Evolutionary conservation across 2,329 filamentous ascomycete species (phyloP).

Genomic region (Hypoxylon sp.): DNA sequence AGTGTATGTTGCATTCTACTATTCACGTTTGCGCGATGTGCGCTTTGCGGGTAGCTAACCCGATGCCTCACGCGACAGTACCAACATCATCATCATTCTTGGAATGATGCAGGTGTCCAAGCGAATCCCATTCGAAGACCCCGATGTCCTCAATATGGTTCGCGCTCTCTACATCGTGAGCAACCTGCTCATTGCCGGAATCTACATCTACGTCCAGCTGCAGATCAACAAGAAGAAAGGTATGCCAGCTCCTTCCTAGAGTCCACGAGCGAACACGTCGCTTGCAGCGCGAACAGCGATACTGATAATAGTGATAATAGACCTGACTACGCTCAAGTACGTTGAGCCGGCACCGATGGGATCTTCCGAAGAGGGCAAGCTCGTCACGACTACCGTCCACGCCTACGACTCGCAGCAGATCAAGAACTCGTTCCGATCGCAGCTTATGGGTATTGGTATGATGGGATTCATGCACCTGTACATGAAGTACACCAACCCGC

Average conservation of each 20-base stretch:
- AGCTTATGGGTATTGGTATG: constrained; percentile 97
- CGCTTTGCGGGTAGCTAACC: constrained; percentile 43
- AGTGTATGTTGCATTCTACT: constrained; percentile 62
- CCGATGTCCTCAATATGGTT: constrained; percentile 66
- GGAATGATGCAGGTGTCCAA: constrained; percentile 99
- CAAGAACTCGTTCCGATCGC: constrained; percentile 84
- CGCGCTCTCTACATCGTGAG: constrained; percentile 67
- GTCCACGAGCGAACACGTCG: background rate
- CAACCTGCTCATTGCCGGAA: constrained; percentile 83
- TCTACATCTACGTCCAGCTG: constrained; percentile 87
- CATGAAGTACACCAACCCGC: constrained; percentile 99
- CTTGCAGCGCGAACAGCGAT: background rate
- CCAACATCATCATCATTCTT: constrained; percentile 93
- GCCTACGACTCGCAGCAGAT: constrained; percentile 93
- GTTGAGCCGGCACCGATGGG: constrained; percentile 96
- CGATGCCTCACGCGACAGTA: constrained; percentile 63
- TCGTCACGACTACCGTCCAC: constrained; percentile 95
- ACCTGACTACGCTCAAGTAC: constrained; percentile 97
- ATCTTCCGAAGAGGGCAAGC: constrained; percentile 92
- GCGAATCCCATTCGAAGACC: constrained; percentile 93
- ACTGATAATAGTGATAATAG: constrained; percentile 59
- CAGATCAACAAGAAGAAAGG: constrained; percentile 98
- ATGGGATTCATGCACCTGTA: constrained; percentile 99
- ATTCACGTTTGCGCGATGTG: constrained; percentile 21
- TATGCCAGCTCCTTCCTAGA: constrained; percentile 58